These are phyloP conservation scores for Rhodotorula toruloides DNA, from an alignment of 768 basidiomycete species.

Conservation along the genomic window DNA sequence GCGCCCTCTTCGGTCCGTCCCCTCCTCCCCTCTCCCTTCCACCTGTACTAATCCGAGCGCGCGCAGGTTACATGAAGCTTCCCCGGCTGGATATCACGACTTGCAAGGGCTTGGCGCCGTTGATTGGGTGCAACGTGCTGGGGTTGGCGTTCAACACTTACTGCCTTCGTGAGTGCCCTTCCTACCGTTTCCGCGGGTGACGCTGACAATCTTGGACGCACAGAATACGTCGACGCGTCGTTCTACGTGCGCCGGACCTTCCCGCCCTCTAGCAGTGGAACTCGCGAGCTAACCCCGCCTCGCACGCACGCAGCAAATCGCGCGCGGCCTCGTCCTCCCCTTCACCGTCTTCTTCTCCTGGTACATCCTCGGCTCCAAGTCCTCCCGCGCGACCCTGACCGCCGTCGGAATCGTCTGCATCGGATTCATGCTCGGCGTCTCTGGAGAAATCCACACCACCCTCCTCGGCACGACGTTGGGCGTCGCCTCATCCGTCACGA, in stretches of 20 bases:
- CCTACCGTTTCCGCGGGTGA: constrained; percentile 10
- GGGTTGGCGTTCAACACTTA: constrained; percentile 54
- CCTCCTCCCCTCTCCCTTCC: neutral
- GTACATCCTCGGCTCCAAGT: constrained; percentile 66
- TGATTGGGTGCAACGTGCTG: constrained; percentile 70
- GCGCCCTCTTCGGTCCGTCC: constrained; percentile 41
- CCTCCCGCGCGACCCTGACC: constrained; percentile 66
- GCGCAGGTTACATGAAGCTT: constrained; percentile 59
- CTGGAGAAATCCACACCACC: constrained; percentile 37
- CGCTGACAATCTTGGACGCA: constrained; percentile 55
- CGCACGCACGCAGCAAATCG: constrained; percentile 59
- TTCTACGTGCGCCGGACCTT: constrained; percentile 55
- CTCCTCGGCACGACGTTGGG: constrained; percentile 81
- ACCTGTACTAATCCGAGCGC: constrained; percentile 49
- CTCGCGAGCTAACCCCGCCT: neutral
- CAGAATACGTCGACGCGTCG: constrained; percentile 89
- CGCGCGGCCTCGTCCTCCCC: constrained; percentile 85
- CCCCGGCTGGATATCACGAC: constrained; percentile 61
- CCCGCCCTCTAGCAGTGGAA: neutral
- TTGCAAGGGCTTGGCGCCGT: constrained; percentile 67
- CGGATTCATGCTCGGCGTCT: constrained; percentile 69
- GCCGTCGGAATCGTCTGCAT: constrained; percentile 75
- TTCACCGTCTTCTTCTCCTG: constrained; percentile 87
- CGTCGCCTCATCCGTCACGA: constrained; percentile 75
- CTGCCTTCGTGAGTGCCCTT: constrained; percentile 38